A percentile compares a stretch with the other conserved stretches of the same genome.
phyloP scores from a whole-genome alignment of 2,329 filamentous ascomycete species.

The Aspergillus clavatus region DNA sequence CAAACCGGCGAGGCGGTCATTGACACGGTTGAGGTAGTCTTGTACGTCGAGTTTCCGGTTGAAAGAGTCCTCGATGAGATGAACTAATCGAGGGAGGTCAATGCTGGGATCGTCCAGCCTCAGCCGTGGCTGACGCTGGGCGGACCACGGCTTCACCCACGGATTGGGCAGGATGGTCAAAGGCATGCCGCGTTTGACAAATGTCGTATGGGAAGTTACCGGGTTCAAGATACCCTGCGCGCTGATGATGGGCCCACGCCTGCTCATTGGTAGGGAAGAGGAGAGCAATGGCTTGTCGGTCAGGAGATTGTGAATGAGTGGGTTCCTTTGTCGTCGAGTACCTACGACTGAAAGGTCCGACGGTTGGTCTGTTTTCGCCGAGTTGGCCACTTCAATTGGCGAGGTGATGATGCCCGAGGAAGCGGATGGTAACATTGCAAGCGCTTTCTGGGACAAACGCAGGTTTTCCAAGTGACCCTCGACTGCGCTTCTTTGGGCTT shows the following conservation, averaged over 20 bases:
- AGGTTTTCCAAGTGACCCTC: conserved; percentile 65
- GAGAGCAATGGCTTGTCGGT: conserved; percentile 93
- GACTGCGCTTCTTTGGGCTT: conserved; percentile 18
- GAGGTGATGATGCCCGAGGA: conserved; percentile 88
- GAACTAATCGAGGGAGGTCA: conserved; percentile 73
- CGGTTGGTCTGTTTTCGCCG: conserved; percentile 32
- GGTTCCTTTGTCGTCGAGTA: conserved; percentile 65
- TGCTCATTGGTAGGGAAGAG: conserved; percentile 74
- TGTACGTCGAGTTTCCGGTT: conserved; percentile 74
- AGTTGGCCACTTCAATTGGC: conserved; percentile 71
- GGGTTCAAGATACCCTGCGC: conserved; percentile 26
- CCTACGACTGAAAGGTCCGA: conserved; percentile 45
- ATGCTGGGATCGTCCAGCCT: conserved; percentile 74
- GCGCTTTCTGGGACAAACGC: conserved; percentile 61
- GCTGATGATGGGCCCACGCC: conserved; percentile 46
- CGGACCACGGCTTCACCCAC: conserved; percentile 60
- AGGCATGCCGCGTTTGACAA: conserved; percentile 88
- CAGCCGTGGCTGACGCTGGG: conserved; percentile 58
- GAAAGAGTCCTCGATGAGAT: conserved; percentile 93
- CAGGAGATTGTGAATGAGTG: conserved; percentile 88
- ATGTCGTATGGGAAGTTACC: conserved; percentile 60
- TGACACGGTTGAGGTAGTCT: conserved; percentile 77
- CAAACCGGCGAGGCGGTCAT: conserved; percentile 76
- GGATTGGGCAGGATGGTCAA: conserved; percentile 77
- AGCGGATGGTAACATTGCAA: conserved; percentile 73